phyloP scores from a whole-genome alignment of 2,329 filamentous ascomycete species.

The Neofusicoccum laricinum region DNA sequence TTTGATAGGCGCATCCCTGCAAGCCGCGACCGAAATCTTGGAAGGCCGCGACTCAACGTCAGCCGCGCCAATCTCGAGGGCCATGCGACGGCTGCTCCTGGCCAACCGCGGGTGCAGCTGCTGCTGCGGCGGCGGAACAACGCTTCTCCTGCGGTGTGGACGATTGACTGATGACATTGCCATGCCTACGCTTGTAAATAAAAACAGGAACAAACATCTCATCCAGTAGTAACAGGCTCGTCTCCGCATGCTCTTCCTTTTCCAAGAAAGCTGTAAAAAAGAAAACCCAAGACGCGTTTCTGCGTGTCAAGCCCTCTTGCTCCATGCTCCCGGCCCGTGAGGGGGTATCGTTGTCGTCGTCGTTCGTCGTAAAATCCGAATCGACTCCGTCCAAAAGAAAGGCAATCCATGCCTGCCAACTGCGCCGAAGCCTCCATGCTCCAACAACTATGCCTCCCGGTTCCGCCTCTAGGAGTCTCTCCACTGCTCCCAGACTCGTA shows the following conservation, averaged over 20 bases:
- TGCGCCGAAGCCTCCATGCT: not conserved
- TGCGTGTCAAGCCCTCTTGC: slow-evolving; percentile 11
- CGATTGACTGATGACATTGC: slow-evolving; percentile 9
- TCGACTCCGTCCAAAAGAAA: slow-evolving; percentile 12
- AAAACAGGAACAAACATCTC: slow-evolving; percentile 12
- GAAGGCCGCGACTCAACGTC: not conserved
- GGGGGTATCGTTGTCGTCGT: slow-evolving; percentile 8
- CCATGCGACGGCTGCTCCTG: not conserved
- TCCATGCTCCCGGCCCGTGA: slow-evolving; percentile 10
- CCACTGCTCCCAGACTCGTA: slow-evolving; percentile 11
- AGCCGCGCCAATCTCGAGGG: not conserved
- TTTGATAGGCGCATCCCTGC: not conserved
- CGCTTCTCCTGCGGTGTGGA: not conserved
- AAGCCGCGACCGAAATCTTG: slow-evolving; percentile 5
- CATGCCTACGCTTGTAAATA: slow-evolving; percentile 3
- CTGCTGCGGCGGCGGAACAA: not conserved
- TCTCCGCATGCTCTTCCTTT: slow-evolving; percentile 10
- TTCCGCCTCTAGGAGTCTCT: not conserved
- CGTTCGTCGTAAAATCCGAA: slow-evolving; percentile 8
- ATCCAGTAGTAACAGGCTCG: slow-evolving; percentile 13
- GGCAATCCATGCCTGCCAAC: slow-evolving; percentile 6
- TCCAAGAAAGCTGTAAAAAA: slow-evolving; percentile 4
- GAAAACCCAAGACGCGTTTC: slow-evolving; percentile 8
- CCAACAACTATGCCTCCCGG: not conserved
- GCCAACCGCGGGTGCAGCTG: not conserved